Percentiles rank a stretch among this genome's conserved stretches.
Conservation (phyloP, 495 filamentous ascomycete genomes). For the Neurospora sp. region DNA sequence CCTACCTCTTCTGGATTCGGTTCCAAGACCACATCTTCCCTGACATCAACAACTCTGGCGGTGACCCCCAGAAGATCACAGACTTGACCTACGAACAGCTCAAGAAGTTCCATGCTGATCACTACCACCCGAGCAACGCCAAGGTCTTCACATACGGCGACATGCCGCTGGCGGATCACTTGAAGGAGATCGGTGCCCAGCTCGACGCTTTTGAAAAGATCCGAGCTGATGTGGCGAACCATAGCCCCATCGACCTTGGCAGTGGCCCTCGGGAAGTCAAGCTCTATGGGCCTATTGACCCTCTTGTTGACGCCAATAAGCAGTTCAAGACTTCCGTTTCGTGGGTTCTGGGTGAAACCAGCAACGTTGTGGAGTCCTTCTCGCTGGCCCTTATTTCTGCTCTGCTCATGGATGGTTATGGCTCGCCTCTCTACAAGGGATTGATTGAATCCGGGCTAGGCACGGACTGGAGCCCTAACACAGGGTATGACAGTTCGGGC, state of each 20-base stretch:
- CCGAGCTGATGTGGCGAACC: conserved; percentile 59
- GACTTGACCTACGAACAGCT: conserved; percentile 84
- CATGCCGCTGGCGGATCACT: conserved; percentile 72
- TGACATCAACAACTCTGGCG: conserved; percentile 87
- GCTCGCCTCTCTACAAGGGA: conserved; percentile 84
- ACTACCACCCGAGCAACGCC: conserved; percentile 95
- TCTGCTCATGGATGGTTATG: conserved; percentile 83
- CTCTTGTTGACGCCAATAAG: conserved; percentile 70
- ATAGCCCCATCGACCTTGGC: conserved; percentile 61
- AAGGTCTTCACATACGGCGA: conserved; percentile 94
- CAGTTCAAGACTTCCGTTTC: conserved; percentile 90
- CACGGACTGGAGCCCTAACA: conserved; percentile 87
- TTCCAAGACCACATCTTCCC: conserved; percentile 94
- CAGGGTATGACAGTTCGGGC: conserved; percentile 72
- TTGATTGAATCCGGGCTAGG: conserved; percentile 86
- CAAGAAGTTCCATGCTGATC: conserved; percentile 71
- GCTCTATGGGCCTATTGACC: conserved; percentile 77
- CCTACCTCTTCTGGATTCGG: conserved; percentile 87
- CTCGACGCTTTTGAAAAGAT: conserved; percentile 62
- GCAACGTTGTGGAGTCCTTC: conserved; percentile 77
- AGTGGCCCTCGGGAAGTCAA: conserved; percentile 55
- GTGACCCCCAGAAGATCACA: conserved; percentile 91
- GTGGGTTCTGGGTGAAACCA: conserved; percentile 78
- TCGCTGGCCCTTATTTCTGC: conserved; percentile 71
- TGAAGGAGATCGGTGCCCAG: conserved; percentile 63